Evolutionary conservation across 805 yeast species (phyloP).

Genomic region (Yamadazyma akitaensis): DNA sequence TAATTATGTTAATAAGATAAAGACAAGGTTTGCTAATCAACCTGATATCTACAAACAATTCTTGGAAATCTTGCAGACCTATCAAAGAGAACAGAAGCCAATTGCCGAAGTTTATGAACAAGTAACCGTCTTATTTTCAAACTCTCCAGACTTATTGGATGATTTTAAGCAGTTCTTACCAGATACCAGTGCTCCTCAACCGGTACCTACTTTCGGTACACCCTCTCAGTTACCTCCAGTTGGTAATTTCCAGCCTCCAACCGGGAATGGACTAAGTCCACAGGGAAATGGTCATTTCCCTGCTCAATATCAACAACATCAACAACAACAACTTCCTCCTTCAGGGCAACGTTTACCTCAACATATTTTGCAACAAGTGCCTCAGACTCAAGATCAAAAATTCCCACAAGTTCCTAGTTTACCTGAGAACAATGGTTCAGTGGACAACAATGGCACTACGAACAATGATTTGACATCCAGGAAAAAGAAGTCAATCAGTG

Average conservation of each 20-base stretch:
- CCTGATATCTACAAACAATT: conserved; percentile 96
- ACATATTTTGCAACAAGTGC: conserved; percentile 11
- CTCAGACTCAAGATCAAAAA: conserved; percentile 10
- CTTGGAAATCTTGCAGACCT: conserved; percentile 91
- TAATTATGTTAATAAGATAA: conserved; percentile 92
- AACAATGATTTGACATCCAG: conserved; percentile 5
- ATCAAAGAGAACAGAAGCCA: conserved; percentile 93
- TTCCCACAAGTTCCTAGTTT: background rate
- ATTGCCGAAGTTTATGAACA: conserved; percentile 94
- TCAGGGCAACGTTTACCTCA: conserved; percentile 15
- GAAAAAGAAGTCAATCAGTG: conserved; percentile 24
- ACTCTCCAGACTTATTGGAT: conserved; percentile 90
- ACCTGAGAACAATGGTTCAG: conserved; percentile 1
- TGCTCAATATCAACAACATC: conserved; percentile 5
- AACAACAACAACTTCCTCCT: conserved; percentile 1
- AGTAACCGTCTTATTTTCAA: conserved; percentile 81
- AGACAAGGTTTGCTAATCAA: conserved; percentile 86
- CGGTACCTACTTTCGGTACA: conserved; percentile 18
- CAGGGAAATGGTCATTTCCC: conserved; percentile 17
- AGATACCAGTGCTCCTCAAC: conserved; percentile 48
- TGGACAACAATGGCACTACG: background rate
- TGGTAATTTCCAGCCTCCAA: conserved; percentile 79
- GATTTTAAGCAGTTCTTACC: conserved; percentile 96
- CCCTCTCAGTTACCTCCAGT: conserved; percentile 76
- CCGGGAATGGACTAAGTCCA: conserved; percentile 17